A percentile compares a stretch with the other conserved stretches of the same genome.
Conservation (phyloP, 495 filamentous ascomycete genomes). For the Cercophora samala region DNA sequence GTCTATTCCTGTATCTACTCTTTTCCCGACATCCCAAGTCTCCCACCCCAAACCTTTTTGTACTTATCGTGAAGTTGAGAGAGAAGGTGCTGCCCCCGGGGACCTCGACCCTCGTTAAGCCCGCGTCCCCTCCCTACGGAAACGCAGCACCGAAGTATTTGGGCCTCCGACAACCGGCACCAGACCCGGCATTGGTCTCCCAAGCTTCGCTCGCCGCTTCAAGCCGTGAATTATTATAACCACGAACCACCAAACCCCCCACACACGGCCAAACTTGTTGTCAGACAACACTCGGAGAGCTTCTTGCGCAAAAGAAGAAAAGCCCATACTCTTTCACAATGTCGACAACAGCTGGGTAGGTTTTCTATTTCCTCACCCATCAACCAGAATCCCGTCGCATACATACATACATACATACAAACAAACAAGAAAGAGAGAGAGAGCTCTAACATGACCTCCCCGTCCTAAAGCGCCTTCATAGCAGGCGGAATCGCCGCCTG, state of each 20-base stretch:
- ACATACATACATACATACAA: background rate
- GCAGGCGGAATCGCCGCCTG: slow-evolving; percentile 95
- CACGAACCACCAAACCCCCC: background rate
- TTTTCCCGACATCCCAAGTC: background rate
- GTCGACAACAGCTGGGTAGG: slow-evolving; percentile 49
- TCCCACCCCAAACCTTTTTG: background rate
- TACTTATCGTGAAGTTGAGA: slow-evolving; percentile 1
- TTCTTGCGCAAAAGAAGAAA: background rate
- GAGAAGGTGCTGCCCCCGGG: background rate
- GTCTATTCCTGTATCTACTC: background rate
- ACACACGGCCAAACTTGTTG: background rate
- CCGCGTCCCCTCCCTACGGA: background rate
- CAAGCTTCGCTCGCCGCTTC: background rate
- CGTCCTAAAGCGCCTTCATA: slow-evolving; percentile 62
- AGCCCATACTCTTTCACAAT: slow-evolving; percentile 25
- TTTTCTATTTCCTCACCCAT: no score
- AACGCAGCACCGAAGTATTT: background rate
- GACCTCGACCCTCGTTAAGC: background rate
- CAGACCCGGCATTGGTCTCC: slow-evolving; percentile 15
- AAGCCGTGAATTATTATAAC: background rate
- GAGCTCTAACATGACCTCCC: slow-evolving; percentile 18
- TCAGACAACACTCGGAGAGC: background rate
- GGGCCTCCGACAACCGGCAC: slow-evolving; percentile 6
- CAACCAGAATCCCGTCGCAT: no score
- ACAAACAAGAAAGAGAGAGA: background rate